Evolutionary conservation across 306 rosid species (phyloP), one percentile per base, ranked within the genome.

Genomic region (Oemleria cerasiformis): DNA sequence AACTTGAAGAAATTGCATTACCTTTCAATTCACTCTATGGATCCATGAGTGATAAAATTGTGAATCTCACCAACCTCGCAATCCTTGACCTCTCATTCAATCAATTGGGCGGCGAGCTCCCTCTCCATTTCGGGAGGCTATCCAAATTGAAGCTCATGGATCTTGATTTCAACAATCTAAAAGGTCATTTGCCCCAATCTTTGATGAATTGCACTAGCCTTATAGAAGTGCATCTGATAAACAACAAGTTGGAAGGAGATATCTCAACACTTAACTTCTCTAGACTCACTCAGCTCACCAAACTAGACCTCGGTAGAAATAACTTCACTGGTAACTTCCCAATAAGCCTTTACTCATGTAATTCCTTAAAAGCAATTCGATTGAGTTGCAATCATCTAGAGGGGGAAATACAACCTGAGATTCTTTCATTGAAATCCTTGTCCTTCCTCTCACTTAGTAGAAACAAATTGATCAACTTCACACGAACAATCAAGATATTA

Each of bases 141-240:
- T 41, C 68, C 38, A 63, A 20, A 0, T n/a, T 63, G 30, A n/a
- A n/a, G 9, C 30, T 63, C 30, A 11, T 63, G 14, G 5, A n/a
- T 15, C 67, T 40, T 63, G 16, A 63, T n/a, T 63, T 19, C 50
- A 63, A 63, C 67, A n/a, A 63, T 40, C 41, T n/a, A n/a, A n/a
- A n/a, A n/a, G n/a, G n/a, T n/a, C n/a, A n/a, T n/a, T n/a, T n/a
- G n/a, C n/a, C n/a, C 34, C 9, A 14, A 41, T 20, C 67, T 19
- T 41, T 63, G 67, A 63, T 63, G 50, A 63, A 63, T 41, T 63
- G 49, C 50, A 63, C 48, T 9, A 41, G n/a, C 16, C 67, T 63
- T 63, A 42, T 2, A 40, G 67, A 63, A 17, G 1, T 63, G 14
- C 4, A 41, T 63, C 17, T 63, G 67, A 34, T 30, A 40, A 8